phyloP scores from a whole-genome alignment of 805 yeast genomes.

The Wickerhamomyces mucosus region DNA sequence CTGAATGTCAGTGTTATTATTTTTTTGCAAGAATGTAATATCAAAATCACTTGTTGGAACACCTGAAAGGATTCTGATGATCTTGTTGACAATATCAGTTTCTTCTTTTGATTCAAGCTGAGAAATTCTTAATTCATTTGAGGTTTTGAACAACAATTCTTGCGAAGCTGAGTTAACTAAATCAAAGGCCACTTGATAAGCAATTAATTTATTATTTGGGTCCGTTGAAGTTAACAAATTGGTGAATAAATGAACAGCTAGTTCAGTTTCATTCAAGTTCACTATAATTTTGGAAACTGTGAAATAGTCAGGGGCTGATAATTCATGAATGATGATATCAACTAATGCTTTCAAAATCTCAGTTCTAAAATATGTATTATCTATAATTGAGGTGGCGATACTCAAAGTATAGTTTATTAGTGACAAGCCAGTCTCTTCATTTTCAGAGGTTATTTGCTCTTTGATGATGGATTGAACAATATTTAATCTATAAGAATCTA shows the following conservation, averaged over 20 bases:
- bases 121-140: slow-evolving; percentile 28
- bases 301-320: slow-evolving; percentile 68
- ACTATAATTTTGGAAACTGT: slow-evolving; percentile 79
- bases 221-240: slow-evolving; percentile 36
- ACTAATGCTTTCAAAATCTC: slow-evolving; percentile 56
- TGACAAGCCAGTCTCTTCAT: slow-evolving; percentile 44
- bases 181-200: slow-evolving; percentile 93
- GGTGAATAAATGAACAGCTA: slow-evolving; percentile 63
- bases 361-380: slow-evolving; percentile 56
- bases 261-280: slow-evolving; percentile 67
- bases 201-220: slow-evolving; percentile 44
- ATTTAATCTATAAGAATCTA: slow-evolving; percentile 84
- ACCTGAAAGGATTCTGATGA: slow-evolving; percentile 73
- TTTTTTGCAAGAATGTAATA: slow-evolving; percentile 76
- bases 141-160: slow-evolving; percentile 59
- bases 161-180: slow-evolving; percentile 87
- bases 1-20: slow-evolving; percentile 78
- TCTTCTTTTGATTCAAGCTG: not conserved
- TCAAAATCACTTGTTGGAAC: slow-evolving; percentile 90
- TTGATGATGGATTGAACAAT: slow-evolving; percentile 53
- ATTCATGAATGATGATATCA: slow-evolving; percentile 38
- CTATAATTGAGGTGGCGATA: slow-evolving; percentile 59
- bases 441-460: slow-evolving; percentile 25
- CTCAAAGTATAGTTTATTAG: slow-evolving; percentile 68
- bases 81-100: slow-evolving; percentile 20